Conservation (phyloP, 73 alveolate species). For the Paramecium octaurelia region DNA sequence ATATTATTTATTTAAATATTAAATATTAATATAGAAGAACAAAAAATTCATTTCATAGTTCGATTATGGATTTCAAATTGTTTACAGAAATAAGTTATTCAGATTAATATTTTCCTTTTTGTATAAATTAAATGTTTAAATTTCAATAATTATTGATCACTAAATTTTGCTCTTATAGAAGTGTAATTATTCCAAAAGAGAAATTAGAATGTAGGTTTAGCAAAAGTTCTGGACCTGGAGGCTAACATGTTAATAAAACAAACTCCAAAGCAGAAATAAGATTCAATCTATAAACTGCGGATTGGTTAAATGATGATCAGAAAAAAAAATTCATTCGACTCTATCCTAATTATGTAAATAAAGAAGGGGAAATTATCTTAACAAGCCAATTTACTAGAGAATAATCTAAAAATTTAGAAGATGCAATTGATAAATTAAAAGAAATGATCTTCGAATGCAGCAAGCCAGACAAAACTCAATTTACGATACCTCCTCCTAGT, state of each 20-base stretch:
- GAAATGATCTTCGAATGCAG: slow-evolving; percentile 49
- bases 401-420: slow-evolving; percentile 50
- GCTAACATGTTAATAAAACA: slow-evolving; percentile 67
- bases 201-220: slow-evolving; percentile 56
- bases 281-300: slow-evolving; percentile 55
- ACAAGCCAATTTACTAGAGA: slow-evolving; percentile 60
- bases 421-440: slow-evolving; percentile 64
- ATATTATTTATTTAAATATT: no score
- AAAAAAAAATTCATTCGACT: slow-evolving; percentile 40
- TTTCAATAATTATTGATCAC: neutral
- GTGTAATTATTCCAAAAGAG: slow-evolving; percentile 54
- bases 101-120: neutral
- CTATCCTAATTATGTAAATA: slow-evolving; percentile 45
- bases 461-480: slow-evolving; percentile 52
- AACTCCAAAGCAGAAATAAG: slow-evolving; percentile 71
- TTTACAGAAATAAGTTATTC: neutral
- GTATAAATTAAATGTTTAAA: neutral
- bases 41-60: neutral
- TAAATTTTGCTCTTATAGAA: slow-evolving; percentile 1
- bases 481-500: slow-evolving; percentile 56
- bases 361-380: slow-evolving; percentile 59
- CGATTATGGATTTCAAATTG: neutral
- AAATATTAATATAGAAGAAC: neutral
- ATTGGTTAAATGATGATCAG: slow-evolving; percentile 48
- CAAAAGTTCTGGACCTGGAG: slow-evolving; percentile 73